Evolutionary conservation across 768 basidiomycete genomes (phyloP), one percentile per base, ranked within the genome.

Genomic region (Grammothele lineata): DNA sequence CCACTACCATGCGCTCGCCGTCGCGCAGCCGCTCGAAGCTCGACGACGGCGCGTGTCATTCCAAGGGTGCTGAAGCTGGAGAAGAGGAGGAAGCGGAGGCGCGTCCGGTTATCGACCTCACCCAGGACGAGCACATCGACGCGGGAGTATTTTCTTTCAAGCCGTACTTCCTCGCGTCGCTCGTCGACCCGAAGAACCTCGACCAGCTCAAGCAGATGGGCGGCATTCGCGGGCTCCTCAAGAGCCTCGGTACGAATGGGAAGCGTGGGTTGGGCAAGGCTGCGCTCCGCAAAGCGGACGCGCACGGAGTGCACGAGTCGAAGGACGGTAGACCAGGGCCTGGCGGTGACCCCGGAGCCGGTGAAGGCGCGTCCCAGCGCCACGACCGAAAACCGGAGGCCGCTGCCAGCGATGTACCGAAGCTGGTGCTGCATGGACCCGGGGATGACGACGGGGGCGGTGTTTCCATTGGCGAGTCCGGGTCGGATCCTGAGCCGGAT

Each of bases 161-260:
- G 46, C 90, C 94, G 0, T 78, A 74, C 50, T 70, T 75, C 40
- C 81, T 97, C 14, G 94, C 94, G 1, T 78, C 81, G 50, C 77
- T 96, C 43, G 81, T 98, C 30, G 94, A 98, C 62, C 92, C 93
- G 8, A 97, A 96, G 68, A 84, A 72, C 52, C 53, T 93, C 10
- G 75, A 83, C 2, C 62, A 73, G 12, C 75, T 99, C 25, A 70
- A 70, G 15, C 65, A 64, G 10, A 72, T 95, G 27, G 93, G 92
- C 17, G 96, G 96, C 34, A 69, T 76, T 7, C 56, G 71, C 0
- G 80, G 75, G 7, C 61, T 98, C 11, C 66, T 95, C 11, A 66
- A 69, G 1, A 86, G 90, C 5, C 77, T 98, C 7, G 90, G 90
- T 11, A 85, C 89, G 0, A 67, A 87, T 52, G 57, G 64, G 3